Base-by-base conservation (phyloP, 225 moss, liverwort and hornwort species). In the Climacium dendroides region DNA sequence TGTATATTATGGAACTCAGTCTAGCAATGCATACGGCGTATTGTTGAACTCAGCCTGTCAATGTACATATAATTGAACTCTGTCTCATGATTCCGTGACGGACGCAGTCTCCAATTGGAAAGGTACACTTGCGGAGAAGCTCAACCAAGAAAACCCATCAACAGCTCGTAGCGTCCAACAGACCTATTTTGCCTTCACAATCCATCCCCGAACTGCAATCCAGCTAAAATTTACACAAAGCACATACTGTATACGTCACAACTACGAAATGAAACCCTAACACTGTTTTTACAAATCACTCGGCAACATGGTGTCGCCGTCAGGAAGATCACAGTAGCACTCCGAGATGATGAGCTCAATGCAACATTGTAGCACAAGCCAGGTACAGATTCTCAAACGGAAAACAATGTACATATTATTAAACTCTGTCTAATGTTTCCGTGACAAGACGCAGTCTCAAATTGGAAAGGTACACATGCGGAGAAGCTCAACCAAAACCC, bases 371-470 rank as follows among this genome's bases (percentile, higher is more conserved):
- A 12, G 58, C 41, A 28, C 39, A 78, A 25, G 5, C 34, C 29
- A 35, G 79, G 79, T 72, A 39, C 53, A 85, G 43, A 60, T 30
- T 50, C 75, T 74, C 23, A 79, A 78, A 57, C 39, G 11, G 39
- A 57, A 57, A 39, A 28, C 57, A 17, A 39, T 57, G 37, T 39
- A 78, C 57, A 28, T 28, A 12, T 39, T 57, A 8, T 53, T 52
- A 22, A 53, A 23, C 52, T 74, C 28, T 78, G 22, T 30, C 39
- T 78, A 39, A 57, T 29, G 58, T 10, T 58, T 41, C 78, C 90
- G 87, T 81, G 88, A 88, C 88, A 92, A 92, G 86, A 87, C 17
- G 80, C 81, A 89, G 88, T 87, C 89, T 88, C 87, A 66, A 87
- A 84, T 72, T 85, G 79, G 88, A 84, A 89, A 80, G 78, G 87